Evolutionary conservation across 306 rosid species (phyloP), one percentile per base, ranked within the genome.

Genomic region (Glycine soja): DNA sequence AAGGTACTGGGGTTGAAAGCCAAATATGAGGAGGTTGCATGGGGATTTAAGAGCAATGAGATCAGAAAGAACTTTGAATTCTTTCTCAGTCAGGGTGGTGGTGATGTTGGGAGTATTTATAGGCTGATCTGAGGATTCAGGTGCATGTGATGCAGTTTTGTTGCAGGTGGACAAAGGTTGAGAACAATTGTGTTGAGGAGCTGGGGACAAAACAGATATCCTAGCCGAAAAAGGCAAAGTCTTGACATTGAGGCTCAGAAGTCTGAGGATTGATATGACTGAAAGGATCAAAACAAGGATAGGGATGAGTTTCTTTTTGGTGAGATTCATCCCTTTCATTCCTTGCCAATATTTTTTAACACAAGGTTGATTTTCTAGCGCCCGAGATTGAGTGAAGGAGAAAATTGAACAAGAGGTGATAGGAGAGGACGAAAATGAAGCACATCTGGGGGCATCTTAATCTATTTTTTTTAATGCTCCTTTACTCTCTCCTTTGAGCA

Each of bases 1-100:
- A 5, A 88, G 88, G 83, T 89, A 89, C 80, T 91, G 91, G 5
- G 87, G 81, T 57, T 91, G 91, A 24, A 93, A 73, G 72, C 99
- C 98, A 36, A 95, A 95, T 76, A 95, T 77, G 53, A 95, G 98
- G 57, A 95, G 90, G 88, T 93, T 95, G 90, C 98, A 93, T 57
- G 97, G 98, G 32, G 89, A 72, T 86, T 80, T 95, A 10, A 74
- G 80, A 61, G 92, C 78, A 67, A 95, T 85, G 81, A 95, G 88
- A 70, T 85, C 66, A 57, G 78, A 83, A 6, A 95, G 86, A 76
- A 89, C 87, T 64, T 54, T 85, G 88, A 88, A 89, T 87, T 93
- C 98, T 83, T 91, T 93, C 73, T 89, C 85, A 19, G 86, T 68
- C 54, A 92, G 80, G 56, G 32, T 6, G 18, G 65, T 57, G 70